Evolutionary conservation across 192 early-diverging fungal genomes (phyloP), one percentile per base, ranked within the genome.

Genomic region (Linnemannia exigua): DNA sequence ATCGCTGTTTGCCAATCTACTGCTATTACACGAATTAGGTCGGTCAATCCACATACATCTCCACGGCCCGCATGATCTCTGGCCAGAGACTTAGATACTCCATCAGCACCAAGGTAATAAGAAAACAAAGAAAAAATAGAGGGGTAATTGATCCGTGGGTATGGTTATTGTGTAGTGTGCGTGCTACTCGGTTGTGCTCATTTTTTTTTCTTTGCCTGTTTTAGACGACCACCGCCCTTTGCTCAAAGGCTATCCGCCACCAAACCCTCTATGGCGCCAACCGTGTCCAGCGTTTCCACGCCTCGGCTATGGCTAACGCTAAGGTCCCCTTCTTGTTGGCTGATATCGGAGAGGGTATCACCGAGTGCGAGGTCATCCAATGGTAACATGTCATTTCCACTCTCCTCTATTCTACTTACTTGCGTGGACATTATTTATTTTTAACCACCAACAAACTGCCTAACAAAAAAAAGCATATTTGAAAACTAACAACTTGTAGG

Each of bases 271-370:
- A 54, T 61, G 74, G 80, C 44, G 66, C 74, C 46, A 77, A 82
- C 51, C 76, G 74, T 50, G 67, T 79, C 74, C 89, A 92, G 17
- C 75, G 75, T n/a, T 91, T 95, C 69, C 90, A 92, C 19, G 80
- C 89, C 16, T 90, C 91, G 0, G 44, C 80, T 17, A 31, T 81
- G 28, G 35, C 54, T 19, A 76, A 87, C 25, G 92, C 88, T 28
- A 87, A 91, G 14, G 81, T 95, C 2, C 93, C 97, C 12, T 99
- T 97, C 89, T 87, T 95, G 58, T 89, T 99, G 54, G 98, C 98
- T 0, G 98, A 99, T 90, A 98, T 99, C 84, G 98, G 98, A 54
- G 98, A 99, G 87, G 98, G 98, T 70, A 99, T 98, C 77, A 97
- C 97, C 14, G 98, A 99, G 89, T 96, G 95, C 82, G 97, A 99